Conservation (phyloP, 192 early-diverging fungal genomes). For the Mortierella antarctica region DNA sequence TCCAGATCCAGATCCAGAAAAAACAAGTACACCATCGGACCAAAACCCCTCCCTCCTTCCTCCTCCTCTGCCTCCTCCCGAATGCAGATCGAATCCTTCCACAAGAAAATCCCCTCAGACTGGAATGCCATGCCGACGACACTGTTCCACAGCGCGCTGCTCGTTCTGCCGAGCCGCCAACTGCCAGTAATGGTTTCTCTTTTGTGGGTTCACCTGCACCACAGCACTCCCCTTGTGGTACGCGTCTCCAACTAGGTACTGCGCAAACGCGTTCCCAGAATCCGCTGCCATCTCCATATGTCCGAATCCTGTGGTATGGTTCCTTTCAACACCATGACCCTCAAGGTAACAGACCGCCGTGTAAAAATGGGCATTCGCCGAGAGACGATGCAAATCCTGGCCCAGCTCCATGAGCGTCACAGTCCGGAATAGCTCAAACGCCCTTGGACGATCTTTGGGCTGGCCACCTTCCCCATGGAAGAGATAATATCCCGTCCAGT, state of each 20-base stretch:
- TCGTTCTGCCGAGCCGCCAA: constrained; percentile 39
- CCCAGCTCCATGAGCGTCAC: constrained; percentile 33
- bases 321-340: constrained; percentile 29
- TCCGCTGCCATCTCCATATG: constrained; percentile 53
- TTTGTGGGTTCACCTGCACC: constrained; percentile 30
- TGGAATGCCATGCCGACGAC: constrained; percentile 26
- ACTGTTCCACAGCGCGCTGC: constrained; percentile 25
- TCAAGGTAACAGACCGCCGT: constrained; percentile 43
- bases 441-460: constrained; percentile 4
- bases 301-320: constrained; percentile 26
- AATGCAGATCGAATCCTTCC: too few species aligned
- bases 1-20: too few species aligned
- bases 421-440: constrained; percentile 29
- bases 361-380: constrained; percentile 45
- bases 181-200: constrained; percentile 47
- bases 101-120: not conserved
- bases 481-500: constrained; percentile 45
- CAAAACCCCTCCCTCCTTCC: too few species aligned
- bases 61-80: too few species aligned
- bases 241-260: constrained; percentile 47
- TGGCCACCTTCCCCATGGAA: constrained; percentile 50
- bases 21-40: too few species aligned
- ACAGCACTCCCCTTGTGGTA: constrained; percentile 42
- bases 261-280: constrained; percentile 39
- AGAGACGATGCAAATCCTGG: constrained; percentile 4